phyloP scores from a whole-genome alignment of 2,329 filamentous ascomycete species.

The Pyrenochaeta sp. region DNA sequence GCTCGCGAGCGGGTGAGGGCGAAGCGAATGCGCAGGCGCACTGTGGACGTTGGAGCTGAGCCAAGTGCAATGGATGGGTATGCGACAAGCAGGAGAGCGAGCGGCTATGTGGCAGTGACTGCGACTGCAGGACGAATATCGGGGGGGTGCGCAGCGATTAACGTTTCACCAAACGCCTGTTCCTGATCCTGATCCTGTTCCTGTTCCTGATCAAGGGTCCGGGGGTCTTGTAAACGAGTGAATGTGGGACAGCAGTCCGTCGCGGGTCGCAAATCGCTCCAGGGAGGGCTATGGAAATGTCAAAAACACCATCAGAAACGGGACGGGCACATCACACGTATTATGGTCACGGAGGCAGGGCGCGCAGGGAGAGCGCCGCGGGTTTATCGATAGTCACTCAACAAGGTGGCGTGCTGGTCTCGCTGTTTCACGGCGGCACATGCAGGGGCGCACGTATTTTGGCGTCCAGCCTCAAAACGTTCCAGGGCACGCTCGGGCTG shows the following conservation, averaged over 20 bases:
- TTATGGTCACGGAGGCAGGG: neutral
- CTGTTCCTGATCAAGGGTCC: slow-evolving; percentile 11
- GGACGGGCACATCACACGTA: neutral
- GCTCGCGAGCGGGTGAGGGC: neutral
- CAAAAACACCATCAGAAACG: neutral
- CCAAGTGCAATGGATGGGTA: neutral
- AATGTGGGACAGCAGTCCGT: slow-evolving; percentile 5
- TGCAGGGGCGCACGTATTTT: slow-evolving; percentile 8
- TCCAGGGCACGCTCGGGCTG: neutral
- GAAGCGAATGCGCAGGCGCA: neutral
- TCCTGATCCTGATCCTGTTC: slow-evolving; percentile 11
- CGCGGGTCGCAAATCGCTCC: neutral
- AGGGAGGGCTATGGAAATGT: neutral
- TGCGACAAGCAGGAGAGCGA: neutral
- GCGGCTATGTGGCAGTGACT: slow-evolving; percentile 3
- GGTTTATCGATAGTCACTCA: neutral
- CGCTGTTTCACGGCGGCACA: neutral
- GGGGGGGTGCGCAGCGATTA: slow-evolving; percentile 21
- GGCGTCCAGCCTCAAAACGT: slow-evolving; percentile 7
- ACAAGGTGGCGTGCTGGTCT: neutral
- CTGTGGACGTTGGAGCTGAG: no score
- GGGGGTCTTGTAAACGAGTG: slow-evolving; percentile 7
- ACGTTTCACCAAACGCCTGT: slow-evolving; percentile 48
- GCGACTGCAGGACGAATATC: slow-evolving; percentile 7
- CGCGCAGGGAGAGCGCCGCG: neutral